A percentile compares a stretch with the other conserved stretches of the same genome.
Conservation (phyloP, 768 basidiomycete genomes). For the Heimioporus sp. region DNA sequence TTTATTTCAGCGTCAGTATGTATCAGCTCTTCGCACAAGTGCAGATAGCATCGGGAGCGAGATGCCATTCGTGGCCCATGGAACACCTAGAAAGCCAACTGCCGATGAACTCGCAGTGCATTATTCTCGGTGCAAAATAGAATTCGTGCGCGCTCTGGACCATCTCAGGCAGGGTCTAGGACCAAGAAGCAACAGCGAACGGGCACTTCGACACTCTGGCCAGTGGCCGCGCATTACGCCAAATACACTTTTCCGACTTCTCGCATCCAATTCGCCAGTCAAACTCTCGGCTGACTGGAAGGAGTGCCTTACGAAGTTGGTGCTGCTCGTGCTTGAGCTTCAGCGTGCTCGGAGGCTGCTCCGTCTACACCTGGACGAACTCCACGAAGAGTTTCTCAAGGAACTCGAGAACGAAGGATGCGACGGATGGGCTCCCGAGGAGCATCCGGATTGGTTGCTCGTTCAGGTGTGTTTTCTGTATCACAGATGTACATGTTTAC, state of each 20-base stretch:
- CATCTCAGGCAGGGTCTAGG: constrained; percentile 6
- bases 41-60: constrained; percentile 7
- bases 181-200: constrained; percentile 11
- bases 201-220: constrained; percentile 12
- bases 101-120: not conserved
- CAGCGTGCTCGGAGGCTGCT: constrained; percentile 38
- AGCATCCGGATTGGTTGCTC: constrained; percentile 19
- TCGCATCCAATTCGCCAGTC: constrained; percentile 22
- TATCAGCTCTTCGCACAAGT: constrained; percentile 5
- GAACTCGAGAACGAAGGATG: constrained; percentile 18
- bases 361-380: constrained; percentile 7
- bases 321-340: constrained; percentile 24
- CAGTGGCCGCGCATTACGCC: constrained; percentile 37
- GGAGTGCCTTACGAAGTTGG: constrained; percentile 26
- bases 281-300: constrained; percentile 26
- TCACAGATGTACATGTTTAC: not conserved
- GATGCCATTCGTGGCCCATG: not conserved
- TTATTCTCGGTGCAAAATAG: not conserved
- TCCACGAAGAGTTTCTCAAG: constrained; percentile 12
- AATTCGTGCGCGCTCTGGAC: not conserved
- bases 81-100: not conserved
- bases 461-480: constrained; percentile 11
- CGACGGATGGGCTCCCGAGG: constrained; percentile 13
- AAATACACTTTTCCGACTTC: constrained; percentile 25
- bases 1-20: constrained; percentile 7